These are phyloP conservation scores for Wickerhamomyces subpelliculosus DNA, from an alignment of 805 yeast species.

Conservation along the genomic window DNA sequence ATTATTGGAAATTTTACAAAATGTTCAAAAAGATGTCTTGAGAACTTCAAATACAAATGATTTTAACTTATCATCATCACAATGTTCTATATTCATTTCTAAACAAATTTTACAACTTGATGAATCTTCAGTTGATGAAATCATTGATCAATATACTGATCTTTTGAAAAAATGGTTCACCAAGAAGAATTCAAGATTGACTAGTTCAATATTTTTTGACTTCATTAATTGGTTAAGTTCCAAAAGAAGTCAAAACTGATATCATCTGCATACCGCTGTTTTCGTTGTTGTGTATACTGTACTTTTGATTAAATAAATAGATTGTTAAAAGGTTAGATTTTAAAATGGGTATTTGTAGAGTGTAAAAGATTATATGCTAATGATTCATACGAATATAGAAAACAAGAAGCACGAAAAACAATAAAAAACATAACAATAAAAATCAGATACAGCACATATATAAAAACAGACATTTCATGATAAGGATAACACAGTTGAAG, in stretches of 20 bases:
- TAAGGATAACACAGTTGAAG: too few relatives aligned
- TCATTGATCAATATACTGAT: constrained; percentile 49
- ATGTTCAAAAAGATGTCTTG: constrained; percentile 37
- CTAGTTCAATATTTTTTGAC: constrained; percentile 60
- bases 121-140: constrained; percentile 27
- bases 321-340: too few relatives aligned
- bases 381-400: too few relatives aligned
- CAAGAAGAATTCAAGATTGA: constrained; percentile 37
- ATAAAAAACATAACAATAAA: too few relatives aligned
- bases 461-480: too few relatives aligned
- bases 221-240: constrained; percentile 72
- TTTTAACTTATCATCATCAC: constrained; percentile 41
- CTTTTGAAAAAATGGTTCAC: constrained; percentile 58
- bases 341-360: too few relatives aligned
- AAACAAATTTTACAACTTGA: constrained; percentile 42
- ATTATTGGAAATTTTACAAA: constrained; percentile 24
- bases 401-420: too few relatives aligned
- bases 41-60: constrained; percentile 28
- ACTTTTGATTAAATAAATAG: too few relatives aligned
- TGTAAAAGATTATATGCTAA: too few relatives aligned
- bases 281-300: too few relatives aligned
- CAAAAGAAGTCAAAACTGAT: constrained; percentile 26
- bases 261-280: background rate
- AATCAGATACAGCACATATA: too few relatives aligned
- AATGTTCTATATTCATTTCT: constrained; percentile 57